Conservation (phyloP, 108 stramenopile species). For the Fragilariopsis cylindrus region DNA sequence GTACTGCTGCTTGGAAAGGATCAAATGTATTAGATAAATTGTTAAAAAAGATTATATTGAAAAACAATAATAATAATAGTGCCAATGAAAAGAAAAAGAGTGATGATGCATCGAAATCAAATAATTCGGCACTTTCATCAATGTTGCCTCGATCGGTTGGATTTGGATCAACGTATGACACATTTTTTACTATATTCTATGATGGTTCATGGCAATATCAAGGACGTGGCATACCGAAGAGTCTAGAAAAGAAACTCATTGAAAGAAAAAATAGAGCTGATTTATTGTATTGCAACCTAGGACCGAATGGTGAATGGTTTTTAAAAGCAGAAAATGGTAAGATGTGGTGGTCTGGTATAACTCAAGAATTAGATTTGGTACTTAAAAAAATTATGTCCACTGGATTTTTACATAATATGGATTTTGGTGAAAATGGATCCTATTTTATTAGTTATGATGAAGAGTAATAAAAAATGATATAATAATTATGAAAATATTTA, state of each 20-base stretch:
- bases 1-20: slow-evolving; percentile 57
- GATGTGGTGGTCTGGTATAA: slow-evolving; percentile 84
- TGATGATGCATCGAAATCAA: background rate
- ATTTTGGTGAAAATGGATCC: slow-evolving; percentile 73
- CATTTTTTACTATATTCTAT: slow-evolving; percentile 68
- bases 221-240: slow-evolving; percentile 57
- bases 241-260: slow-evolving; percentile 54
- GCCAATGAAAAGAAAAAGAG: background rate
- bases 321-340: slow-evolving; percentile 66
- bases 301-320: slow-evolving; percentile 79
- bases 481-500: background rate
- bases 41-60: slow-evolving; percentile 42
- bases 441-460: slow-evolving; percentile 70
- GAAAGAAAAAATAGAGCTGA: slow-evolving; percentile 57
- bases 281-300: slow-evolving; percentile 64
- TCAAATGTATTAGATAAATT: slow-evolving; percentile 54
- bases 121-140: background rate
- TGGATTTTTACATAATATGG: slow-evolving; percentile 60
- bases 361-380: slow-evolving; percentile 52
- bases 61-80: background rate
- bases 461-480: background rate
- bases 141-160: slow-evolving; percentile 55
- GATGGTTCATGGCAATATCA: slow-evolving; percentile 81
- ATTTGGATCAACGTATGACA: slow-evolving; percentile 69
- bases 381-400: slow-evolving; percentile 49